phyloP scores from a whole-genome alignment of 1,284 basidiomycete genomes.

The Hemileia vastatrix region DNA sequence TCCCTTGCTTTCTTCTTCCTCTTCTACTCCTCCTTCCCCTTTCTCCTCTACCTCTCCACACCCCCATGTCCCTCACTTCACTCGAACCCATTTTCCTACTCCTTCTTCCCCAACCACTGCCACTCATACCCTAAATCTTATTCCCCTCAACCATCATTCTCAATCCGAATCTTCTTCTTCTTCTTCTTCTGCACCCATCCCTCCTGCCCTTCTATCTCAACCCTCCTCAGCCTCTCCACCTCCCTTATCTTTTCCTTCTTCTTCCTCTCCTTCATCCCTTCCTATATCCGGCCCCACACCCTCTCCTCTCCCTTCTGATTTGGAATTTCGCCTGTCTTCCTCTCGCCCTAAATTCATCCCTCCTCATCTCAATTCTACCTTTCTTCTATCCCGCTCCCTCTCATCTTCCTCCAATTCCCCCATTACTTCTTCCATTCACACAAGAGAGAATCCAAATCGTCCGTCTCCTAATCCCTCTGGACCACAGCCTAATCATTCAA shows the following conservation, averaged over 20 bases:
- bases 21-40: conserved; percentile 9
- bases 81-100: conserved; percentile 31
- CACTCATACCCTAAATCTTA: not conserved
- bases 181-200: conserved; percentile 17
- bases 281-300: not conserved
- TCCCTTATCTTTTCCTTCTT: conserved; percentile 34
- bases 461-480: not conserved
- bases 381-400: not conserved
- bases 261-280: conserved; percentile 17
- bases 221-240: conserved; percentile 20
- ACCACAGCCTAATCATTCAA: too few species aligned
- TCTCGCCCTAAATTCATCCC: not conserved
- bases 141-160: too few species aligned
- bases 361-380: not conserved
- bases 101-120: conserved; percentile 7
- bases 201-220: conserved; percentile 6
- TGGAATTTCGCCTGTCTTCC: not conserved
- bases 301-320: not conserved
- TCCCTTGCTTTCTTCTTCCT: conserved; percentile 1
- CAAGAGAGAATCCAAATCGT: not conserved
- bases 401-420: not conserved
- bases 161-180: conserved; percentile 1
- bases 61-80: conserved; percentile 26
- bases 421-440: not conserved
- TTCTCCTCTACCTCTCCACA: conserved; percentile 5